phyloP scores from a whole-genome alignment of 2,329 filamentous ascomycete genomes.

The Xylariaceae sp. region DNA sequence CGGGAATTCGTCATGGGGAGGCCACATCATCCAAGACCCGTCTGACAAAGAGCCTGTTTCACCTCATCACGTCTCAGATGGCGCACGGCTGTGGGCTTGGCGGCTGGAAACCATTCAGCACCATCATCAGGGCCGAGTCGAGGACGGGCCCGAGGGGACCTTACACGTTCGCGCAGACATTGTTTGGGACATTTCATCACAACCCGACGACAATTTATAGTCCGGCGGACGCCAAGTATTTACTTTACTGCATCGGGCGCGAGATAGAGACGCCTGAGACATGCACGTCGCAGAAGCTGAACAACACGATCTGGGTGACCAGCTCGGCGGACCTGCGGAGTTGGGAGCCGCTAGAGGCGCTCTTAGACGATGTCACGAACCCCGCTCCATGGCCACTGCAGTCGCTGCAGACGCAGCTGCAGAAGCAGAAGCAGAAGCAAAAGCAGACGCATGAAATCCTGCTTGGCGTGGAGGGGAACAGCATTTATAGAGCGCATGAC shows the following conservation, averaged over 20 bases:
- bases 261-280: conserved; percentile 24
- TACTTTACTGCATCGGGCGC: conserved; percentile 43
- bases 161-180: conserved; percentile 37
- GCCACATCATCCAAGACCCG: conserved; percentile 41
- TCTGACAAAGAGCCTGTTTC: conserved; percentile 35
- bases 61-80: conserved; percentile 43
- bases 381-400: conserved; percentile 39
- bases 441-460: conserved; percentile 30
- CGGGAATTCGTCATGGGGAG: conserved; percentile 44
- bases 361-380: conserved; percentile 34
- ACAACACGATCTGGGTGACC: conserved; percentile 32
- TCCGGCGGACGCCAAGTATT: conserved; percentile 38
- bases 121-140: conserved; percentile 41
- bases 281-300: conserved; percentile 27
- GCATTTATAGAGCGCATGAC: conserved; percentile 31
- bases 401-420: conserved; percentile 7
- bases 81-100: conserved; percentile 40
- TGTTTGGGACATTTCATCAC: conserved; percentile 41
- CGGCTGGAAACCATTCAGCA: conserved; percentile 43
- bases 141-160: conserved; percentile 40
- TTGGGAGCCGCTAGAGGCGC: conserved; percentile 17
- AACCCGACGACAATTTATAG: conserved; percentile 44
- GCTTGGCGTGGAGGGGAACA: conserved; percentile 34
- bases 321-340: conserved; percentile 25
- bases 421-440: neutral